These are phyloP conservation scores for Ustanciosporium gigantosporum DNA, from an alignment of 1,284 basidiomycete species.

Conservation along the genomic window DNA sequence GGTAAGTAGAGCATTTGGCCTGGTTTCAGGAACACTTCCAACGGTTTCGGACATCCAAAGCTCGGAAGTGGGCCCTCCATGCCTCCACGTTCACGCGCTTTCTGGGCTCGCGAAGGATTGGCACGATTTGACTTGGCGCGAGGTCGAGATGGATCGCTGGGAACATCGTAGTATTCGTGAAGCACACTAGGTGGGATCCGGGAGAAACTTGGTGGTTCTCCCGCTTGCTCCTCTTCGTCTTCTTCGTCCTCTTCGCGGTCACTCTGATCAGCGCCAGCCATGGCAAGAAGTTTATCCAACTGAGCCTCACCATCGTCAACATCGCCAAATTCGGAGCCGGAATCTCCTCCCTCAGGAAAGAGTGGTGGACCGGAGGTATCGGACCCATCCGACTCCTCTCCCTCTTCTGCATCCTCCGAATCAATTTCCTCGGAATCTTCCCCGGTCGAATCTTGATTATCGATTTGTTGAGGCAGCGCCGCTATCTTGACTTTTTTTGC, in stretches of 20 bases:
- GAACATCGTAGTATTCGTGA: conserved; percentile 42
- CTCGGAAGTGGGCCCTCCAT: too few species aligned
- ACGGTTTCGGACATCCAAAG: conserved; percentile 49
- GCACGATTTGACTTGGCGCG: too few species aligned
- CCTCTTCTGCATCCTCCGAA: conserved; percentile 6
- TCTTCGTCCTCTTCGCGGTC: conserved; percentile 3
- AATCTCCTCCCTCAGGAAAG: conserved; percentile 15
- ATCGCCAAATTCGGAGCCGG: conserved; percentile 34
- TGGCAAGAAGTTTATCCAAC: conserved; percentile 19
- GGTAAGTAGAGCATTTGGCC: conserved; percentile 61
- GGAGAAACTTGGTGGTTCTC: conserved; percentile 58
- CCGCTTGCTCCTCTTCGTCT: conserved; percentile 5
- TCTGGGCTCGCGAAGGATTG: too few species aligned
- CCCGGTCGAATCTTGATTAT: too few species aligned
- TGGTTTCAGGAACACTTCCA: conserved; percentile 49
- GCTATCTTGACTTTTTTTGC: too few species aligned
- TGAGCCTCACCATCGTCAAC: conserved; percentile 45
- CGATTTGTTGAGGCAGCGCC: too few species aligned
- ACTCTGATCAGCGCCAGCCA: conserved; percentile 3
- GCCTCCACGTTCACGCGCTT: too few species aligned
- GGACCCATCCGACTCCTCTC: conserved; percentile 1
- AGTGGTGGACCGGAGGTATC: too few species aligned
- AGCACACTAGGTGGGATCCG: conserved; percentile 43
- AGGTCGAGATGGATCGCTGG: conserved; percentile 21
- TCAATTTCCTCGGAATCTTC: too few species aligned